Evolutionary conservation across 495 filamentous ascomycete genomes (phyloP).

Genomic region (Penicillium simplicissimum): DNA sequence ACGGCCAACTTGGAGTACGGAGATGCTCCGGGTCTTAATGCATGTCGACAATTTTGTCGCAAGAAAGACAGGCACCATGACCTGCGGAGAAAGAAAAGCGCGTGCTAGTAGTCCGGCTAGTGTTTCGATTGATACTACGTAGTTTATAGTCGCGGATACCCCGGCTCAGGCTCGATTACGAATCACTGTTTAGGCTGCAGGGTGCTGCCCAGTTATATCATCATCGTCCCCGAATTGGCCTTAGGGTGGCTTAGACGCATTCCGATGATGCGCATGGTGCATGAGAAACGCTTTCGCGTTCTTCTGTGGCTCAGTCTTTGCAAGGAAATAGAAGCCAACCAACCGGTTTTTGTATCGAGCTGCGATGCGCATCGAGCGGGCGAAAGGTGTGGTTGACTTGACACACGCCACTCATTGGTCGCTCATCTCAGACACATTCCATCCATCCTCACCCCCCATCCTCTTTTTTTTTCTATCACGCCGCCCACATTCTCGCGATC

Average conservation of each 20-base stretch:
- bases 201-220: not conserved
- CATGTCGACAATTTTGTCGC: not conserved
- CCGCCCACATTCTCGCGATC: constrained; percentile 30
- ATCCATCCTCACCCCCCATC: constrained; percentile 19
- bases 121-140: not conserved
- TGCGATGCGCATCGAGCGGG: not conserved
- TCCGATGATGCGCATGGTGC: constrained; percentile 18
- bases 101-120: not conserved
- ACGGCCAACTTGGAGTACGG: constrained; percentile 14
- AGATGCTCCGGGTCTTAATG: not conserved
- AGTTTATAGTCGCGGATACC: not conserved
- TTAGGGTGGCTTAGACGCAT: constrained; percentile 19
- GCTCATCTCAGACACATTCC: constrained; percentile 32
- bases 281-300: constrained; percentile 19
- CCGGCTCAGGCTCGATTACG: not conserved
- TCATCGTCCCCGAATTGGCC: not conserved
- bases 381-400: constrained; percentile 19
- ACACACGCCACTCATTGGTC: constrained; percentile 15
- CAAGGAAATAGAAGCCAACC: not conserved
- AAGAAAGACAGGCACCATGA: not conserved
- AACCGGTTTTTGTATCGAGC: constrained; percentile 13
- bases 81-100: not conserved
- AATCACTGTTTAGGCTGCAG: not conserved
- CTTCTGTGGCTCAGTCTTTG: constrained; percentile 24
- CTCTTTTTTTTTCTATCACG: constrained; percentile 3